phyloP scores from a whole-genome alignment of 148 eudicot species.

The Cornus controversa region DNA sequence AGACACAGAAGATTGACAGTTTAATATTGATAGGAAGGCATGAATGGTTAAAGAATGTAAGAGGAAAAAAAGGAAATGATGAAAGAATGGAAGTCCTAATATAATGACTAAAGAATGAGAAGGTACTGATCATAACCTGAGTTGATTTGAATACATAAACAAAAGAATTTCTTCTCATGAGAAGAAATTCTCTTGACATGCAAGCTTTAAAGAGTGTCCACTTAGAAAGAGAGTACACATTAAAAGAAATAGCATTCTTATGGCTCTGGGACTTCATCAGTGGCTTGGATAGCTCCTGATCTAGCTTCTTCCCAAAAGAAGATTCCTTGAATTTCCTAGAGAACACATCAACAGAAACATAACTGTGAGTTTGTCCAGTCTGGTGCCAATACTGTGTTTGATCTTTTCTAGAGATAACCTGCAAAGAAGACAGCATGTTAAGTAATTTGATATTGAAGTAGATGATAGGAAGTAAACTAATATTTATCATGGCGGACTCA shows the following conservation, averaged over 20 bases:
- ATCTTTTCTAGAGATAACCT: slow-evolving; percentile 84
- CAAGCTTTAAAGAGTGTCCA: slow-evolving; percentile 71
- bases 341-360: slow-evolving; percentile 47
- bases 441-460: not conserved
- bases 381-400: slow-evolving; percentile 67
- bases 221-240: slow-evolving; percentile 48
- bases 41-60: not conserved
- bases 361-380: slow-evolving; percentile 34
- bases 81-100: not conserved
- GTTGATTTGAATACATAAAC: slow-evolving; percentile 56
- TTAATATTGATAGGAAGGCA: not conserved
- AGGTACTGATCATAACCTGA: slow-evolving; percentile 43
- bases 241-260: slow-evolving; percentile 42
- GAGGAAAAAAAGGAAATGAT: not conserved
- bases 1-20: not conserved
- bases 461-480: not conserved
- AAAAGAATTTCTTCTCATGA: slow-evolving; percentile 73
- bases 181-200: slow-evolving; percentile 70
- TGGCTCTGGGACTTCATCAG: slow-evolving; percentile 45
- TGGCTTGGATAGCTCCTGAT: slow-evolving; percentile 45
- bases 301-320: slow-evolving; percentile 37
- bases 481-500: slow-evolving; percentile 17
- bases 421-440: not conserved
- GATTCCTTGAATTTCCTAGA: slow-evolving; percentile 52
- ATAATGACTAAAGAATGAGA: not conserved